Evolutionary conservation across 306 rosid species (phyloP), one percentile per base, ranked within the genome.

Genomic region (Sicyos baderoa): DNA sequence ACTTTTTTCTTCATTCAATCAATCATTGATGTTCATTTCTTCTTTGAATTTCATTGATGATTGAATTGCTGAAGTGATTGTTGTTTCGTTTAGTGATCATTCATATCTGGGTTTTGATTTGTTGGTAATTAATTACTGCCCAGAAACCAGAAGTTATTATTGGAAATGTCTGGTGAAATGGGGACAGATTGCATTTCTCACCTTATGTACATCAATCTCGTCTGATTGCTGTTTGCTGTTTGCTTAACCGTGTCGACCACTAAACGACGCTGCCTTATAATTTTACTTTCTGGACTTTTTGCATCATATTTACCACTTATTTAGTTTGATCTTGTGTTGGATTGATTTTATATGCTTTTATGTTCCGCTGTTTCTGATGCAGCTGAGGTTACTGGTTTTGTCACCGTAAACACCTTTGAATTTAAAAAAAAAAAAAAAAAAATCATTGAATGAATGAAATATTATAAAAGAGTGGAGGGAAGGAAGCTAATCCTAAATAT

Each of bases 271-370:
- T 13, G 23, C 21, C 48, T 45, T 21, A 45, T 21, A 44, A 65
- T 2, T 23, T 45, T 65, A 13, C 14, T 13, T 13, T 12, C 13
- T 64, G 19, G 19, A 65, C 53, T 65, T 21, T 2, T 7, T 65
- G 54, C 54, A 65, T 47, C 54, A 66, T 66, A 22, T 47, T 44
- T 45, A 2, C 71, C 7, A 13, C 11, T 64, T 11, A 21, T 29
- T 64, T 65, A 12, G 50, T 18, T 65, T 65, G 70, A 65, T 65
- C 6, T 66, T 2, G 40, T 7, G 32, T 47, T 47, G 42, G 71
- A 47, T 47, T 22, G 55, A 22, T 66, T 66, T 0, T 19, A 13
- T 14, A 44, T 44, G 37, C 54, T 66, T 0, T 13, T 9, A 22
- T 66, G 45, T 1, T 61, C 52, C 42, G 32, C 69, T n/a, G 11